These are phyloP conservation scores for Candida sonorensis DNA, from an alignment of 805 yeast genomes.

Conservation along the genomic window DNA sequence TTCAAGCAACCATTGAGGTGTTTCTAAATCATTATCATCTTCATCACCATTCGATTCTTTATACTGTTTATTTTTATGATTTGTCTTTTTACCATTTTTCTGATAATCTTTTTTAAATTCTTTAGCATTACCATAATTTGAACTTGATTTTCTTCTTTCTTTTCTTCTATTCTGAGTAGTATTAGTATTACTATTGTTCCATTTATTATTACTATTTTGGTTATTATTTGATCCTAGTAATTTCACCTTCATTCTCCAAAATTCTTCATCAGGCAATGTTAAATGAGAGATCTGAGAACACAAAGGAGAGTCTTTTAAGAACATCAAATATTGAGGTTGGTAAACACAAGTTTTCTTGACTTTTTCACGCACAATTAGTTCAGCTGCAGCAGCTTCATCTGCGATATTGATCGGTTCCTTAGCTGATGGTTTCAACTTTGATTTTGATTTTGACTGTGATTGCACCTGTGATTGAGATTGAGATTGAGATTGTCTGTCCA, in stretches of 20 bases:
- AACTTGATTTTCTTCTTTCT: constrained; percentile 13
- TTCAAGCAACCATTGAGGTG: constrained; percentile 32
- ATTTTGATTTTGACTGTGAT: too few species aligned
- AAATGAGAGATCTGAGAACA: constrained; percentile 27
- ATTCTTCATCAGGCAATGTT: constrained; percentile 39
- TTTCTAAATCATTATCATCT: constrained; percentile 24
- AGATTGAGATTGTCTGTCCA: too few species aligned
- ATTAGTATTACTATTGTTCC: constrained; percentile 4
- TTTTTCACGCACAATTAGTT: background rate
- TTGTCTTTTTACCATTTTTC: constrained; percentile 5
- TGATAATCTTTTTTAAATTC: too few species aligned
- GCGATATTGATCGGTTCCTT: too few species aligned
- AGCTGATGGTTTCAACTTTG: too few species aligned
- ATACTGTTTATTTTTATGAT: constrained; percentile 11
- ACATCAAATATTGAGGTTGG: constrained; percentile 25
- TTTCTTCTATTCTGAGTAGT: constrained; percentile 8
- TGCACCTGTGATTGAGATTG: too few species aligned
- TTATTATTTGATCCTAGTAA: constrained; percentile 4
- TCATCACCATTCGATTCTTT: constrained; percentile 19
- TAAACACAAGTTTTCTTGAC: constrained; percentile 14
- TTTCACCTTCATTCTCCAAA: constrained; percentile 37
- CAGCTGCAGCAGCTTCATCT: background rate
- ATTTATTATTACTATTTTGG: background rate
- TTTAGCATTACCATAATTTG: too few species aligned
- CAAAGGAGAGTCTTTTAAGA: constrained; percentile 31